Evolutionary conservation across 805 yeast species (phyloP), one percentile per base, ranked within the genome.

Genomic region (Torulaspora franciscae): DNA sequence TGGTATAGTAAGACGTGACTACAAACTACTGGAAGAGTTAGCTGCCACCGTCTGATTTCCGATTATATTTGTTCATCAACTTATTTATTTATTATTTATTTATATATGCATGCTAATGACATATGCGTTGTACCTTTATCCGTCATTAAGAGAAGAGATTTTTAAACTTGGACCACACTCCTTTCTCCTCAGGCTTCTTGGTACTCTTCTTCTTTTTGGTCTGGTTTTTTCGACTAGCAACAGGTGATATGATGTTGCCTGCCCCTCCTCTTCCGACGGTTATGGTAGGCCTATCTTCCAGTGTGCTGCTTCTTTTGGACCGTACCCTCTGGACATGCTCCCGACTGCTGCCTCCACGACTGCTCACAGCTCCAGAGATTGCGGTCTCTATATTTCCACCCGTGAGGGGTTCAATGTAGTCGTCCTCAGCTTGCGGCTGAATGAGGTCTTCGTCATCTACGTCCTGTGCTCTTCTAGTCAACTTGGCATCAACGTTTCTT

Each of bases 1-100:
- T 45, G 83, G 95, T 32, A 85, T 93, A 62, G 87, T 83, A 58
- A 87, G 83, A 69, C 81, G 97, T 68, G 81, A 84, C 67, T 86
- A 75, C 68, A 80, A 78, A 58, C 69, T 86, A 55, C 71, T 85
- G 61, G 90, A 83, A 67, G 91, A 85, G 61, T 72, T 85, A 55
- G 88, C 88, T 35, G 77, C 81, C 7, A 48, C 52, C 6, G 52
- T 48, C 30, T 48, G 32, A 45, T 22, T 7, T 9, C 13, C 9
- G 7, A 36, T 15, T 19, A 35, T 42, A 36, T 45, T 46, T 41
- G 40, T 45, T 37, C 25, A 36, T 9, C 33, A 41, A 38, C 40
- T 45, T 38, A 45, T 43, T 44, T 40, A 40, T 32, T 25, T 36
- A 25, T 32, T 29, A 30, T 30, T 5, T 15, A 30, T 22, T 24